phyloP scores from a whole-genome alignment of 2,329 filamentous ascomycete species.

The Diaporthe australafricana region DNA sequence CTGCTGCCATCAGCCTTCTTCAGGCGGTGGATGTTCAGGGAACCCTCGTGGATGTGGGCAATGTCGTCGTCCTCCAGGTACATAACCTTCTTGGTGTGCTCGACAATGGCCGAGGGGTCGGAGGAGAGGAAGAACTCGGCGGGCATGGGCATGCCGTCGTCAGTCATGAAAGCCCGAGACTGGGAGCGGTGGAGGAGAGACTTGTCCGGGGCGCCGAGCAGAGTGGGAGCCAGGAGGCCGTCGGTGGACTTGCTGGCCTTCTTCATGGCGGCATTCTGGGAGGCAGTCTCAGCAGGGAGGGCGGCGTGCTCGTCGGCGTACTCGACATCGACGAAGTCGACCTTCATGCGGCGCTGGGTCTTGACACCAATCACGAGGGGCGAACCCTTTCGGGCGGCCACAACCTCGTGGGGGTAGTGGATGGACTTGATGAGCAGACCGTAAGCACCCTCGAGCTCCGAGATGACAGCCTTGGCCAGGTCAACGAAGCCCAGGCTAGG shows the following conservation, averaged over 20 bases:
- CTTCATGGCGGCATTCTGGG: slow-evolving; percentile 96
- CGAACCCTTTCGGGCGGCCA: slow-evolving; percentile 98
- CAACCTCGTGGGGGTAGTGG: slow-evolving; percentile 97
- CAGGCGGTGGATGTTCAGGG: slow-evolving; percentile 97
- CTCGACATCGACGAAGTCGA: slow-evolving; percentile 99
- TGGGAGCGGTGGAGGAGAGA: slow-evolving; percentile 98
- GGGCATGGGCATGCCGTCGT: slow-evolving; percentile 97
- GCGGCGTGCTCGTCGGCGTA: slow-evolving; percentile 87
- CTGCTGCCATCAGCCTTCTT: slow-evolving; percentile 97
- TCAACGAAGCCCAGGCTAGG: slow-evolving; percentile 95
- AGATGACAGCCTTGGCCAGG: slow-evolving; percentile 96
- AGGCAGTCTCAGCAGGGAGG: slow-evolving; percentile 92
- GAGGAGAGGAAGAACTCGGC: slow-evolving; percentile 99
- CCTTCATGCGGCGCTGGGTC: slow-evolving; percentile 99
- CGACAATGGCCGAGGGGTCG: slow-evolving; percentile 96
- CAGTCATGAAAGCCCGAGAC: slow-evolving; percentile 98
- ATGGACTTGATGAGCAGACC: slow-evolving; percentile 98
- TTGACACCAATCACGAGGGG: slow-evolving; percentile 97
- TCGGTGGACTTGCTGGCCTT: slow-evolving; percentile 82
- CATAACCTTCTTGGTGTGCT: slow-evolving; percentile 99
- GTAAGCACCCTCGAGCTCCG: slow-evolving; percentile 97
- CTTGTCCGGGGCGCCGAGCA: slow-evolving; percentile 94
- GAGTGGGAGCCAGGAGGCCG: slow-evolving; percentile 74
- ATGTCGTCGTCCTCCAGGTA: slow-evolving; percentile 99
- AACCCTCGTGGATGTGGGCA: slow-evolving; percentile 98